Conservation (phyloP, 495 filamentous ascomycete species). For the Tuber umbilicatum region DNA sequence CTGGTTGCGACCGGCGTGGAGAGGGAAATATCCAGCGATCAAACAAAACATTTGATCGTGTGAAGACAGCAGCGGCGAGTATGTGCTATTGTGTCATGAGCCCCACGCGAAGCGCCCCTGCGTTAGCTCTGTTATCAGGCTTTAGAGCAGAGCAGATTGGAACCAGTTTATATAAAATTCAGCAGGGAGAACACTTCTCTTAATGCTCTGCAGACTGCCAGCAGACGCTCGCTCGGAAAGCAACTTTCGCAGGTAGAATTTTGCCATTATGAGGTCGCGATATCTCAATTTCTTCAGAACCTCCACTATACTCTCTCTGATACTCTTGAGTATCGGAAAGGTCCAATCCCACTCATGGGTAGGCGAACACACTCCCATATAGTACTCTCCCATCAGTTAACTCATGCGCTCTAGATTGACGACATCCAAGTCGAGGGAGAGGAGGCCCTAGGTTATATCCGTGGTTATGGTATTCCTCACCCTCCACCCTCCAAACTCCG, state of each 20-base stretch:
- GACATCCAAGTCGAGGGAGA: constrained; percentile 17
- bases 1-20: background rate
- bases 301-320: background rate
- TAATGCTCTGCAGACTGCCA: background rate
- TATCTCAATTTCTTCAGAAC: background rate
- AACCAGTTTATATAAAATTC: background rate
- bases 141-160: background rate
- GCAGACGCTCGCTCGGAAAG: background rate
- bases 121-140: background rate
- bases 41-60: background rate
- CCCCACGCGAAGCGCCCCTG: background rate
- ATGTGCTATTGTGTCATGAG: background rate
- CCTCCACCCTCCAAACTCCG: background rate
- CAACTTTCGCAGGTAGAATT: background rate
- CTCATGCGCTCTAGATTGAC: constrained; percentile 10
- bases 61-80: background rate
- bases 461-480: constrained; percentile 17
- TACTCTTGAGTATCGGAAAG: background rate
- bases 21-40: background rate
- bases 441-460: constrained; percentile 19
- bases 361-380: background rate
- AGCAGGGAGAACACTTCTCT: background rate
- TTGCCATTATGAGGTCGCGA: background rate
- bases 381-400: background rate
- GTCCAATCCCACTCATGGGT: background rate